phyloP scores from a whole-genome alignment of 495 filamentous ascomycete species.

The Aspergillus leporis region DNA sequence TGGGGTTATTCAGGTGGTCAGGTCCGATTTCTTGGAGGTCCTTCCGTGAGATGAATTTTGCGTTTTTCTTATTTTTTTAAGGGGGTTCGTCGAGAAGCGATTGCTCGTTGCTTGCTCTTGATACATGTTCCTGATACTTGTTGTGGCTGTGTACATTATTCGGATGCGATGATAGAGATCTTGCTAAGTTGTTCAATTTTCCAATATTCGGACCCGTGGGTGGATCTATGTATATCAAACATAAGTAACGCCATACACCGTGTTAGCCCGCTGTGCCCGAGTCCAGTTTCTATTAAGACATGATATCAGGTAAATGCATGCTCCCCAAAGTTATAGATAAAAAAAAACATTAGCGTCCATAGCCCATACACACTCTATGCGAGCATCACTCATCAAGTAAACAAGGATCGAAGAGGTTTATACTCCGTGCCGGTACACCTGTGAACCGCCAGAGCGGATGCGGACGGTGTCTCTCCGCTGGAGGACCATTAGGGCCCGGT shows the following conservation, averaged over 20 bases:
- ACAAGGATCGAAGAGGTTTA: slow-evolving; percentile 31
- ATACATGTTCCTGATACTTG: neutral
- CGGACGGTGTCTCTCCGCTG: slow-evolving; percentile 88
- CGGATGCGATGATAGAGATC: neutral
- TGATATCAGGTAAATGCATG: slow-evolving; percentile 9
- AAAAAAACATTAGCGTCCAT: slow-evolving; percentile 12
- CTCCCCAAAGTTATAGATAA: slow-evolving; percentile 7
- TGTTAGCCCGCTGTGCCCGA: slow-evolving; percentile 21
- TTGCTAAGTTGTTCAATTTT: neutral
- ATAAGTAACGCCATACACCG: slow-evolving; percentile 18
- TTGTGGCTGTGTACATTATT: neutral
- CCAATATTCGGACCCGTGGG: neutral
- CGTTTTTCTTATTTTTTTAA: neutral
- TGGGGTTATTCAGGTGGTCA: neutral
- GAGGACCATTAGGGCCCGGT: slow-evolving; percentile 80
- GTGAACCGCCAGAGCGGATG: slow-evolving; percentile 82
- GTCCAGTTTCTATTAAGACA: slow-evolving; percentile 13
- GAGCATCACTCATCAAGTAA: slow-evolving; percentile 19
- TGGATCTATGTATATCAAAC: neutral
- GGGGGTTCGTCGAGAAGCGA: neutral
- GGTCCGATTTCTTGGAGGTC: neutral
- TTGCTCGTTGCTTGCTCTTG: neutral
- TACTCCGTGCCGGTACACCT: slow-evolving; percentile 79
- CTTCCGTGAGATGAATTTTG: neutral
- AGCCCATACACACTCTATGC: slow-evolving; percentile 7